Base-by-base conservation (phyloP, 371 early-diverging fungal genomes). In the Mucor circinelloides region DNA sequence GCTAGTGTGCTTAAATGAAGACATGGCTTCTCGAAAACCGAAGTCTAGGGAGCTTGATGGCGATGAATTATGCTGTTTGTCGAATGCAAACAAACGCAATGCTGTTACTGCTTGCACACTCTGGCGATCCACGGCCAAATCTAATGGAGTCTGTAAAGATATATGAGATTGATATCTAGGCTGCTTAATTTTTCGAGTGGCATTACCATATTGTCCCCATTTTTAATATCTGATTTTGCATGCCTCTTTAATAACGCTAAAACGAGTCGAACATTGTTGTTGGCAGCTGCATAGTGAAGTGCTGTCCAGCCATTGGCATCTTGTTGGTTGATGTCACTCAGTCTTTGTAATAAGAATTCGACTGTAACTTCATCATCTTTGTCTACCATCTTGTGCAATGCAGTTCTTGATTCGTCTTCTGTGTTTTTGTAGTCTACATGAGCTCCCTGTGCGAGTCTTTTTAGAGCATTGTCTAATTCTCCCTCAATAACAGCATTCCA, bases 271-370 rank as follows among this genome's bases (percentile, higher is more conserved):
- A 85, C 82, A 68, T 91, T 89, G 54, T 90, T 90, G 44, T 79
- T 81, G 13, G 87, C 84, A 52, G 89, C 89, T 0, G 95, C 96
- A 71, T 86, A 86, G 70, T 95, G 96, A 54, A 97, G 70, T 17
- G 90, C 84, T 19, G 93, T 86, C 82, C 90, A 85, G n/a, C 93
- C 93, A 4, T 78, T 70, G 1, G 62, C 78, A 70, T 93, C 92
- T 40, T 74, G 58, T 7, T 77, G 79, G 64, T 93, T 84, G 12
- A 91, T 78, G 65, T 92, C 87, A 40, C 87, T 80, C 31, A 77
- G 82, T 87, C 93, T 91, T 54, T 86, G 86, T 57, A 91, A 71
- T 21, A 93, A 73, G 58, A 94, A 92, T 70, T 93, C 93, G 1
- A 87, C 82, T 3, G 81, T 75, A 13, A 85, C 67, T 31, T 87